These are phyloP conservation scores for Clathrus columnatus DNA, from an alignment of 768 basidiomycete species.

Conservation along the genomic window DNA sequence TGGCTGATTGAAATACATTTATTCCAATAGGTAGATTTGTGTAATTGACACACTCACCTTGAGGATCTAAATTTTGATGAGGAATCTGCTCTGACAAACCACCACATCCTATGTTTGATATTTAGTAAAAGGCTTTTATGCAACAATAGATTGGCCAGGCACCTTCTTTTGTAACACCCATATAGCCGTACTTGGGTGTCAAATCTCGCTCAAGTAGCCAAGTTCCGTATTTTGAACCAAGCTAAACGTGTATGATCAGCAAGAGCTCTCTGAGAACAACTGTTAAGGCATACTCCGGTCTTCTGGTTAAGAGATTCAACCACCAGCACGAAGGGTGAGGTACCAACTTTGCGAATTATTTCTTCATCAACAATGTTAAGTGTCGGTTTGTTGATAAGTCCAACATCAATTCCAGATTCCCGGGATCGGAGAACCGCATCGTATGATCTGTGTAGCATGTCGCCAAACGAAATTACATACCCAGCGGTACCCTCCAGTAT, in stretches of 20 bases:
- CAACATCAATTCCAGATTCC: slow-evolving; percentile 67
- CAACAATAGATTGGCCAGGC: not conserved
- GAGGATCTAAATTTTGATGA: slow-evolving; percentile 69
- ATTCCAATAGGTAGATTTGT: not conserved
- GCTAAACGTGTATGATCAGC: slow-evolving; percentile 25
- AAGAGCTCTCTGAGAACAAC: slow-evolving; percentile 1
- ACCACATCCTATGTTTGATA: slow-evolving; percentile 40
- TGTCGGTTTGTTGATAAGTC: slow-evolving; percentile 79
- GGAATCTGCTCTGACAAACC: slow-evolving; percentile 83
- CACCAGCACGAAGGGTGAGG: slow-evolving; percentile 70
- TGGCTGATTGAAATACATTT: slow-evolving; percentile 25
- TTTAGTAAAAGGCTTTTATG: slow-evolving; percentile 3
- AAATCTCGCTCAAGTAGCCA: slow-evolving; percentile 79
- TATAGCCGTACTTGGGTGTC: slow-evolving; percentile 73
- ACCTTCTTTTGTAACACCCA: slow-evolving; percentile 68
- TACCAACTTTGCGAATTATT: slow-evolving; percentile 65
- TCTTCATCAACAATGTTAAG: slow-evolving; percentile 80
- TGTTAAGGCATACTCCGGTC: slow-evolving; percentile 49
- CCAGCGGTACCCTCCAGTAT: slow-evolving; percentile 71
- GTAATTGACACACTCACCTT: slow-evolving; percentile 40
- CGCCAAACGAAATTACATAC: slow-evolving; percentile 79
- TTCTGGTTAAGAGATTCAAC: slow-evolving; percentile 84
- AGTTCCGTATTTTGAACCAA: slow-evolving; percentile 77
- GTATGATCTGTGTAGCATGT: slow-evolving; percentile 77
- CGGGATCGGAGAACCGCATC: slow-evolving; percentile 74